phyloP scores from a whole-genome alignment of 352 stramenopile species.

The Pythium biforme region DNA sequence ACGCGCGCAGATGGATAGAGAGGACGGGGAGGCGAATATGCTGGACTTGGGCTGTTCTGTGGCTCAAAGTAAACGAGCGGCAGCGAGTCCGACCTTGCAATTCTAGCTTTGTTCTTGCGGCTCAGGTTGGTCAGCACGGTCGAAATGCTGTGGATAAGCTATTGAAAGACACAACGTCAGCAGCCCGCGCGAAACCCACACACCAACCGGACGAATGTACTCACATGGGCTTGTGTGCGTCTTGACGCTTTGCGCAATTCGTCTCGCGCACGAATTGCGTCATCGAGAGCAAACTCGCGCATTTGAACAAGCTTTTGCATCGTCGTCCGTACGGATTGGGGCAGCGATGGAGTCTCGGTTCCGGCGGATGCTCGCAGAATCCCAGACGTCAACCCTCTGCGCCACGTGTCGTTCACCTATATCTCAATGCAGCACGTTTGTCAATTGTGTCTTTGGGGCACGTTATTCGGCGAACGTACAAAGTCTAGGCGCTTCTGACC shows the following conservation, averaged over 20 bases:
- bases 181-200: not conserved
- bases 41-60: conserved; percentile 23
- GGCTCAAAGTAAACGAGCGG: conserved; percentile 17
- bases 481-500: conserved; percentile 40
- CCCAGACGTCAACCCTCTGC: not conserved
- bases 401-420: conserved; percentile 21
- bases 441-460: not conserved
- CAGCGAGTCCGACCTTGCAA: conserved; percentile 11
- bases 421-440: not conserved
- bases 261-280: conserved; percentile 28
- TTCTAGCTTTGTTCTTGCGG: conserved; percentile 28
- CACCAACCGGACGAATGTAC: not conserved
- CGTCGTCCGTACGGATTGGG: conserved; percentile 24
- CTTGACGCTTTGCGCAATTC: conserved; percentile 32
- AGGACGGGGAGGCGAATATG: conserved; percentile 23
- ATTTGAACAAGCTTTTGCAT: conserved; percentile 51
- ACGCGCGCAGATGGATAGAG: conserved; percentile 49
- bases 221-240: conserved; percentile 41
- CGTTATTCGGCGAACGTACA: conserved; percentile 25
- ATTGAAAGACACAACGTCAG: not conserved
- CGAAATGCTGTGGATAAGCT: conserved; percentile 57
- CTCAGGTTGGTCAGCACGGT: conserved; percentile 52
- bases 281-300: conserved; percentile 34
- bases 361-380: not conserved
- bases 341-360: not conserved